Conservation (phyloP, 352 stramenopile genomes). For the Phytophthora tubulina region DNA sequence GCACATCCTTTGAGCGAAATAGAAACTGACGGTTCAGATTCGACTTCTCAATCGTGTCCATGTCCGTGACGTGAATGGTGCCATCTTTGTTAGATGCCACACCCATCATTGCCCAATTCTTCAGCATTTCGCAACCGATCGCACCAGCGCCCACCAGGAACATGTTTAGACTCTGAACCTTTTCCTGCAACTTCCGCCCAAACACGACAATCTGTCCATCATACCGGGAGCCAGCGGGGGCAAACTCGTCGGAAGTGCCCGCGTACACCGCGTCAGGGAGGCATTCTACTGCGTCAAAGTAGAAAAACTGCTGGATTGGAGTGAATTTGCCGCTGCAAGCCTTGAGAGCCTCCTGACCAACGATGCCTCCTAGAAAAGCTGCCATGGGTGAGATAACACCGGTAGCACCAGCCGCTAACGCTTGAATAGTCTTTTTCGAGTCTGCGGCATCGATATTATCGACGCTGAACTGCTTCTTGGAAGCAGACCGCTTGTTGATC, state of each 20-base stretch:
- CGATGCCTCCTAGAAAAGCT: conserved; percentile 97
- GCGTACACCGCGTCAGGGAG: conserved; percentile 90
- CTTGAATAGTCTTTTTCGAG: conserved; percentile 78
- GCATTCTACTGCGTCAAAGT: conserved; percentile 98
- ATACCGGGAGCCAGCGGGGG: conserved; percentile 85
- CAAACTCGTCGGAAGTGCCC: conserved; percentile 62
- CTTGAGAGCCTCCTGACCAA: conserved; percentile 99
- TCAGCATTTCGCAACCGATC: conserved; percentile 99
- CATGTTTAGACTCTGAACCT: conserved; percentile 91
- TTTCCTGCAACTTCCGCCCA: conserved; percentile 77
- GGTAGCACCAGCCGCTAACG: conserved; percentile 87
- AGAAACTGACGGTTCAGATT: conserved; percentile 99
- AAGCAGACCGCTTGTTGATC: conserved; percentile 78
- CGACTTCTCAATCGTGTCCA: conserved; percentile 99
- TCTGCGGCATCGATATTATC: conserved; percentile 71
- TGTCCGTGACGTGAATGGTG: conserved; percentile 97
- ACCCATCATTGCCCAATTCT: conserved; percentile 99
- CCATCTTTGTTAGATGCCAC: conserved; percentile 90
- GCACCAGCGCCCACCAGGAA: conserved; percentile 99
- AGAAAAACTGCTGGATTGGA: conserved; percentile 99
- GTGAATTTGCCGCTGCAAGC: conserved; percentile 99
- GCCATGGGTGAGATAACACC: conserved; percentile 97
- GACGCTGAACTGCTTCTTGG: conserved; percentile 70
- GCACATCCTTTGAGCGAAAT: conserved; percentile 98
- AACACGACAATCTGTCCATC: conserved; percentile 95